Base-by-base conservation (phyloP, 129 eudicot genomes). In the Artemisia tridentata region DNA sequence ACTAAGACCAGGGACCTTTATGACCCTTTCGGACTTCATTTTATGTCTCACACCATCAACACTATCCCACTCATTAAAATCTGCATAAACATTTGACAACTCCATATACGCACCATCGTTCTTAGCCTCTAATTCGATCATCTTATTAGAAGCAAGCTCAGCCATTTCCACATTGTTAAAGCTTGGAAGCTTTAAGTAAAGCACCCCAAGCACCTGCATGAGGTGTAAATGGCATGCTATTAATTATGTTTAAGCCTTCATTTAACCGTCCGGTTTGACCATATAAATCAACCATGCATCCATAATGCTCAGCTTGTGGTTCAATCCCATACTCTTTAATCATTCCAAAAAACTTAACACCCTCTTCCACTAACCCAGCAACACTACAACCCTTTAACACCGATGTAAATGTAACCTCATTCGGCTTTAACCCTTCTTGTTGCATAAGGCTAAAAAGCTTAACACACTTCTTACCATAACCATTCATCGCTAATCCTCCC, bases 401-500 rank as follows among this genome's bases (percentile, higher is more conserved):
- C 6, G 79, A 79, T 9, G 69, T 34, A 18, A 85, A 81, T n/a
- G 86, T 85, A n/a, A 81, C 81, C 47, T 54, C 79, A 23, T 81
- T 79, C 11, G 84, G 89, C 16, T 47, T 14, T 71, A 81, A 52
- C 4, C 50, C 58, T 65, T 61, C 34, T 50, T 49, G 65, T 69
- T 43, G 13, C 72, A 54, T 56, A 48, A 62, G 51, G 16, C 5
- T 45, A 58, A 49, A 81, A 15, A 63, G 84, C 68, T 57, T 73
- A 64, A 25, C 41, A 55, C 73, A 75, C 21, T 55, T 46, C 7
- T 67, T 46, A 18, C 84, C 90, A 18, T 82, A 56, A 17, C 86
- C 90, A 15, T 82, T 72, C 48, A 82, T 56, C 19, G 86, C 90
- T 43, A 81, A 73, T 52, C 86, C 90, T 75, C 84, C 78, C 27